Evolutionary conservation across 805 yeast species (phyloP), one percentile per base, ranked within the genome.

Genomic region (Millerozyma miso): DNA sequence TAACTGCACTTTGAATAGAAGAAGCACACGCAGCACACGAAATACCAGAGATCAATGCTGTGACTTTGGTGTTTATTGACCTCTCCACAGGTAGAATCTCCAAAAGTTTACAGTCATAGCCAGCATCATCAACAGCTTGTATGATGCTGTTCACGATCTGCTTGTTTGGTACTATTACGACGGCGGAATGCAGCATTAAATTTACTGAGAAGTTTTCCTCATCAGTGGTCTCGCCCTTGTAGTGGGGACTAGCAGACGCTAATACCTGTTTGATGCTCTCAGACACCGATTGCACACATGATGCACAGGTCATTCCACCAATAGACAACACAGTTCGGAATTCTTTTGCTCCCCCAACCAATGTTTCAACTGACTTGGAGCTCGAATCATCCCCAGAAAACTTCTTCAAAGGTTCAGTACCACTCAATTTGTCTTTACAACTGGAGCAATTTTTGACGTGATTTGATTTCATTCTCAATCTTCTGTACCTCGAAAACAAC

Each of bases 21-120:
- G 71, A 71, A 1, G 79, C 79, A 59, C 93, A 83, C 0, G 88
- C 79, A 5, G 85, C 80, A 62, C 91, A 85, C 0, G 88, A 79
- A 59, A 85, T 83, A 3, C 90, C 91, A 8, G 83, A 85, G 35
- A 85, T 78, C 0, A 79, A 62, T 0, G 88, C 88, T 8, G 71
- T 65, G 6, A 82, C 76, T 50, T 73, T 74, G 50, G 67, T 75
- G 42, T 71, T 74, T 4, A 65, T 53, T 4, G 77, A 65, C 29
- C 76, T 64, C 26, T 72, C 72, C 3, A 81, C 73, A 1, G 88
- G 89, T 17, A 81, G 55, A 6, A 83, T 65, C 49, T 83, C 88
- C 4, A 79, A 55, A 12, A 83, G 61, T 15, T 67, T 73, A 34
- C 81, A 76, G 5, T 71, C 73, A 50, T 64, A 68, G 1, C 74